Base-by-base conservation (phyloP, 805 yeast species). In the Diddensiella santjacobensis region DNA sequence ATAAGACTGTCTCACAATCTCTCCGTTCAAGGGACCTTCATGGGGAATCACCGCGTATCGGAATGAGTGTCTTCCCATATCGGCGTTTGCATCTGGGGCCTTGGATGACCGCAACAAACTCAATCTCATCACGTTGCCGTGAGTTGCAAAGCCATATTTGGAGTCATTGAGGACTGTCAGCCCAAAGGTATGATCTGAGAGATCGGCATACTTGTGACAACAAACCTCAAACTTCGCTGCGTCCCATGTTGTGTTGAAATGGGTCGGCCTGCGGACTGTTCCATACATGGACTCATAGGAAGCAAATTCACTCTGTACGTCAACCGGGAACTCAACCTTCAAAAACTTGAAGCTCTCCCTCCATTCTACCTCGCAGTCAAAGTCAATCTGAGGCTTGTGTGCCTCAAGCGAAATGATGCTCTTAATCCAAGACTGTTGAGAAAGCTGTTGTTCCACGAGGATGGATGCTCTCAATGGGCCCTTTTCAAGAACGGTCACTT, bases 141-240 rank as follows among this genome's bases (percentile, higher is more conserved):
- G 96, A 15, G 90, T 83, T 1, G 95, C 77, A 57, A 88, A 95
- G 4, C 99, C 99, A 62, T 88, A 91, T 66, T 91, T 91, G 61
- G 82, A 77, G 67, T 88, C 83, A 64, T 90, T 91, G 59, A 91
- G 64, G 15, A 91, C 69, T 0, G 95, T 75, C 10, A 89, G 96
- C 62, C 99, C 99, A 61, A 87, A 90, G 53, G 77, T 79, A 65
- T 72, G 79, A 60, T 88, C 98, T 19, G 95, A 84, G 58, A 86
- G 81, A 64, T 91, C 99, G 58, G 95, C 91, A 68, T 87, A 91
- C 61, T 87, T 86, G 66, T 91, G 99, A 60, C 85, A 88, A 61
- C 96, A 87, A 6, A 89, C 96, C 68, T 91, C 99, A 66, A 91
- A 91, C 65, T 89, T 90, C 48, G 98, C 98, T 29, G 84, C 84